These are phyloP conservation scores for Turritis glabra DNA, from an alignment of 345 rosid genomes.

Conservation along the genomic window DNA sequence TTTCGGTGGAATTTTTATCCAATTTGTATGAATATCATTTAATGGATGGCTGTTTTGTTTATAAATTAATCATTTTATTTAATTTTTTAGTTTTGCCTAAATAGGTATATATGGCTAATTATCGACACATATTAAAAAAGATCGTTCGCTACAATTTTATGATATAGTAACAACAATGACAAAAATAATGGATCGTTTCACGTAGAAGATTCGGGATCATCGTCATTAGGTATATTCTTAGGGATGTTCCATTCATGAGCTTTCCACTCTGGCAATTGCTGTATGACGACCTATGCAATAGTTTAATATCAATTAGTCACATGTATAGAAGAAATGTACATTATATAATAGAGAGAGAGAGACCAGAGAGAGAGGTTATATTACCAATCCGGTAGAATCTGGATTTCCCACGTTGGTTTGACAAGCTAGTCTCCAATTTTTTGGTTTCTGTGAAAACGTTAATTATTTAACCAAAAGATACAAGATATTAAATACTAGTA, in stretches of 20 bases:
- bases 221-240: slow-evolving; percentile 32
- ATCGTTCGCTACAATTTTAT: slow-evolving; percentile 1
- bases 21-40: slow-evolving; percentile 29
- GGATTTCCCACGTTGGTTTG: slow-evolving; percentile 78
- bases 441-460: slow-evolving; percentile 60
- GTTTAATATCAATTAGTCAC: not conserved
- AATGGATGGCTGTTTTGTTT: slow-evolving; percentile 8
- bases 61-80: not conserved
- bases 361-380: slow-evolving; percentile 11
- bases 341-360: not conserved
- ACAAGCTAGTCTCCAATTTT: slow-evolving; percentile 90
- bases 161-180: slow-evolving; percentile 13
- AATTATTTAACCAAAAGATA: not conserved
- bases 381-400: slow-evolving; percentile 78
- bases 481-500: not conserved
- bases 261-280: slow-evolving; percentile 95
- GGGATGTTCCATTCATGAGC: slow-evolving; percentile 82
- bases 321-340: not conserved
- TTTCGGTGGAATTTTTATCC: slow-evolving; percentile 20
- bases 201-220: slow-evolving; percentile 33
- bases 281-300: slow-evolving; percentile 64
- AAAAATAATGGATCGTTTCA: slow-evolving; percentile 20
- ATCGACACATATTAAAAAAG: not conserved
- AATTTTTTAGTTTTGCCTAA: not conserved
- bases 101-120: slow-evolving; percentile 11